These are phyloP conservation scores for Terfezia claveryi DNA, from an alignment of 495 filamentous ascomycete genomes.

Conservation along the genomic window DNA sequence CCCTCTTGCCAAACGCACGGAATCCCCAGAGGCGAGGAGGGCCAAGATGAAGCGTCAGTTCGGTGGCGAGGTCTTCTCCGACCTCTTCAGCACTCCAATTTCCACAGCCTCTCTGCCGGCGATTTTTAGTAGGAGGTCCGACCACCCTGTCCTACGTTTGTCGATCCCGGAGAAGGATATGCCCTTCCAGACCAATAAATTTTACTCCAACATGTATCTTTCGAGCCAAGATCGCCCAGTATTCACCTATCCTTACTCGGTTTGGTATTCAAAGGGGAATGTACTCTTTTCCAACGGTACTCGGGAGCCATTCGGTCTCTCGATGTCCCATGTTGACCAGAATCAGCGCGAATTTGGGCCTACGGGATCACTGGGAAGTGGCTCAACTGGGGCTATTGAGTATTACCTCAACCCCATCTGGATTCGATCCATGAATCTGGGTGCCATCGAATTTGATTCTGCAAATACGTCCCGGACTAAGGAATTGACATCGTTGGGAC, in stretches of 20 bases:
- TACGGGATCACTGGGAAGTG: constrained; percentile 7
- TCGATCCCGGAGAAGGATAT: not conserved
- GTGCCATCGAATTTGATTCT: not conserved
- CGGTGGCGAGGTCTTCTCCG: constrained; percentile 14
- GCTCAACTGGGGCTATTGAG: constrained; percentile 1
- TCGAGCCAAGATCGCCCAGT: constrained; percentile 44
- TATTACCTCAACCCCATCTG: not conserved
- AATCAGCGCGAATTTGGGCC: constrained; percentile 40
- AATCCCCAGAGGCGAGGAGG: constrained; percentile 18
- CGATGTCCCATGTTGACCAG: constrained; percentile 47
- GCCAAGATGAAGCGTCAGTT: constrained; percentile 20
- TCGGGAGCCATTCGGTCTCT: constrained; percentile 51
- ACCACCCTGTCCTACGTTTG: not conserved
- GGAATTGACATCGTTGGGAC: not conserved
- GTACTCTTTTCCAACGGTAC: constrained; percentile 22
- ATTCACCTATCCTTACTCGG: constrained; percentile 71
- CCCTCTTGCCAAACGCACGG: constrained; percentile 25
- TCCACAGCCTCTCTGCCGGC: not conserved
- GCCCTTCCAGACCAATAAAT: constrained; percentile 31
- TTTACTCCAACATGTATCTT: constrained; percentile 76
- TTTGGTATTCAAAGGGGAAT: constrained; percentile 51
- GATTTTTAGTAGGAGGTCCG: constrained; percentile 1
- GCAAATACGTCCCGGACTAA: not conserved
- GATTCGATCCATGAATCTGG: not conserved
- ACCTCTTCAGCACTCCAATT: constrained; percentile 1